Evolutionary conservation across 2,329 filamentous ascomycete genomes (phyloP).

Genomic region (Beauveria medogensis): DNA sequence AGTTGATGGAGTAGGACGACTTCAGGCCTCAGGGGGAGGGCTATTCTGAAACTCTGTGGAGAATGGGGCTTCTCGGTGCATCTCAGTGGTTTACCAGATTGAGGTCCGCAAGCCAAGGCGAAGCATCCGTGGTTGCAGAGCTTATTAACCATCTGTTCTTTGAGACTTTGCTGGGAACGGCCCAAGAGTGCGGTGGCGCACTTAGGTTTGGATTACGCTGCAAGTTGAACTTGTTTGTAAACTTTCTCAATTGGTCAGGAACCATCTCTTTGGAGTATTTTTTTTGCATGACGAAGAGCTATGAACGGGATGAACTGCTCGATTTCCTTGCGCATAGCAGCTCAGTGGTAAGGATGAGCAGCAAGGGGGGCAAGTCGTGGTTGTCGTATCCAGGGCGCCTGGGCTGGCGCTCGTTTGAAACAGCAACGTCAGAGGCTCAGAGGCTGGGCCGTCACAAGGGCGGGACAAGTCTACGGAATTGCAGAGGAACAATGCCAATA

Average conservation of each 20-base stretch:
- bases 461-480: not conserved
- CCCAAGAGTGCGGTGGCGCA: too few species aligned
- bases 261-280: too few species aligned
- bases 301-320: not conserved
- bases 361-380: not conserved
- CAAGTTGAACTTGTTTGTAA: not conserved
- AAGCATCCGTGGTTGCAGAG: too few species aligned
- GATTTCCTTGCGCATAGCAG: not conserved
- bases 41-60: constrained; percentile 5
- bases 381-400: not conserved
- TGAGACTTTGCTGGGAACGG: too few species aligned
- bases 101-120: too few species aligned
- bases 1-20: not conserved
- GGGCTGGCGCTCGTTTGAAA: not conserved
- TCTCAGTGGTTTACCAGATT: not conserved
- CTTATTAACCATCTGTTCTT: too few species aligned
- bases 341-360: not conserved
- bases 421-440: not conserved
- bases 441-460: not conserved
- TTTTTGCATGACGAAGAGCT: too few species aligned
- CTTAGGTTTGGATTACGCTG: not conserved
- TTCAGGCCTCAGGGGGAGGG: not conserved
- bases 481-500: not conserved
- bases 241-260: too few species aligned
- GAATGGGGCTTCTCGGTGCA: not conserved